Conservation (phyloP, 257 asterid species). For the Hygrophila difformis region DNA sequence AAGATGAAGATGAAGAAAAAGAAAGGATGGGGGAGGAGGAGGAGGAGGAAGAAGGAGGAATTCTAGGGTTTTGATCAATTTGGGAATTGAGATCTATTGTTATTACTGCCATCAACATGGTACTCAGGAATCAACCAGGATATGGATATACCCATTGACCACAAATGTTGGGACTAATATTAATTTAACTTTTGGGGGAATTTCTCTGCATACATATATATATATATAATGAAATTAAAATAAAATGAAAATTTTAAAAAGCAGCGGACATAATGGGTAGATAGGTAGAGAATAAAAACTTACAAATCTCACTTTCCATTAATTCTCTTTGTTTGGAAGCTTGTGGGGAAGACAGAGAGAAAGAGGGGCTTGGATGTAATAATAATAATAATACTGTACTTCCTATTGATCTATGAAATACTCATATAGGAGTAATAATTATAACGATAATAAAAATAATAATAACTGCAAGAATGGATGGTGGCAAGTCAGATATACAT, state of each 20-base stretch:
- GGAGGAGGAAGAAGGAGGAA: too few species aligned
- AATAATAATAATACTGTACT: too few species aligned
- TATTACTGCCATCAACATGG: too few species aligned
- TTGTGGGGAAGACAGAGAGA: slow-evolving; percentile 35
- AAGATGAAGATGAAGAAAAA: too few species aligned
- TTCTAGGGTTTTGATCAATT: too few species aligned
- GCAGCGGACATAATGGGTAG: slow-evolving; percentile 21
- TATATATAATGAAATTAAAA: not conserved
- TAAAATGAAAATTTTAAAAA: slow-evolving; percentile 13
- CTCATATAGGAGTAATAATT: too few species aligned
- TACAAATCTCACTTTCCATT: slow-evolving; percentile 64
- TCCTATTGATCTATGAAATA: too few species aligned
- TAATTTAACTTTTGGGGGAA: not conserved
- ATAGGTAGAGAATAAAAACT: slow-evolving; percentile 28
- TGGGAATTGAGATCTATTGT: too few species aligned
- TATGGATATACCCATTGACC: slow-evolving; percentile 46
- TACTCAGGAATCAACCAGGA: slow-evolving; percentile 20
- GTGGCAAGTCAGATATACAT: slow-evolving; percentile 55
- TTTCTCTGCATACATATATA: not conserved
- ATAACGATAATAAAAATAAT: too few species aligned
- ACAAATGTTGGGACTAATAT: slow-evolving; percentile 9
- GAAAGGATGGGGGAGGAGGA: too few species aligned
- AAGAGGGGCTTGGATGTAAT: slow-evolving; percentile 23
- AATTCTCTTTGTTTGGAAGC: slow-evolving; percentile 78
- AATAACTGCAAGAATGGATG: too few species aligned